Evolutionary conservation across 768 basidiomycete genomes (phyloP).

Genomic region (Chalciporus piperatus): DNA sequence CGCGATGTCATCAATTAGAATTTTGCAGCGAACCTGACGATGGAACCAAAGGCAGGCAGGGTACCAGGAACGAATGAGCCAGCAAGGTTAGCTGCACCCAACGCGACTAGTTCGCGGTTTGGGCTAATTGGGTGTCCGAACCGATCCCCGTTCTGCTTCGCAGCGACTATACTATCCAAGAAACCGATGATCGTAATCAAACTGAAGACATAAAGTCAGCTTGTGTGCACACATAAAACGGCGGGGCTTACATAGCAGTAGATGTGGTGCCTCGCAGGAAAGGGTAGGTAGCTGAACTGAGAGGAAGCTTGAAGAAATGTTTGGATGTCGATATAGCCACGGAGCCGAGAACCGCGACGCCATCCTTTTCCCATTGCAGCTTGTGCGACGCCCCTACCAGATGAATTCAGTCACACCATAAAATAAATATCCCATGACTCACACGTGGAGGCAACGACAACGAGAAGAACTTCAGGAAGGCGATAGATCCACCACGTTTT

Average conservation of each 20-base stretch:
- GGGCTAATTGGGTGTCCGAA: slow-evolving; percentile 89
- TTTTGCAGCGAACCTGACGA: slow-evolving; percentile 61
- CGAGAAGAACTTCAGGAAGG: slow-evolving; percentile 86
- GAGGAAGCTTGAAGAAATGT: slow-evolving; percentile 72
- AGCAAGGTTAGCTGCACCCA: slow-evolving; percentile 76
- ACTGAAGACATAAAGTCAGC: slow-evolving; percentile 34
- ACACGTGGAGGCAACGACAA: slow-evolving; percentile 84
- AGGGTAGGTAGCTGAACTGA: slow-evolving; percentile 54
- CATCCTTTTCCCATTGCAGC: slow-evolving; percentile 72
- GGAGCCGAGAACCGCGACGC: slow-evolving; percentile 80
- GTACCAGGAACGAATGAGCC: slow-evolving; percentile 85
- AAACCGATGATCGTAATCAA: slow-evolving; percentile 85
- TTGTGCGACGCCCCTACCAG: slow-evolving; percentile 61
- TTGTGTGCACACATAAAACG: background rate
- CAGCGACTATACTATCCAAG: slow-evolving; percentile 91
- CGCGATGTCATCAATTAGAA: background rate
- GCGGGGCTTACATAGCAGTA: slow-evolving; percentile 62
- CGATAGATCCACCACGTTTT: slow-evolving; percentile 71
- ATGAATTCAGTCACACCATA: background rate
- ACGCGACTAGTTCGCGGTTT: slow-evolving; percentile 92
- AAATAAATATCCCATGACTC: slow-evolving; percentile 23
- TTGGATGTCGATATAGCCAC: slow-evolving; percentile 62
- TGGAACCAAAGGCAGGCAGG: slow-evolving; percentile 89
- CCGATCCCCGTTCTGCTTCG: slow-evolving; percentile 84
- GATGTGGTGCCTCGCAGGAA: slow-evolving; percentile 80